Percentiles rank a stretch among this genome's conserved stretches.
Conservation (phyloP, 306 rosid species). For the Phaseolus lunatus region DNA sequence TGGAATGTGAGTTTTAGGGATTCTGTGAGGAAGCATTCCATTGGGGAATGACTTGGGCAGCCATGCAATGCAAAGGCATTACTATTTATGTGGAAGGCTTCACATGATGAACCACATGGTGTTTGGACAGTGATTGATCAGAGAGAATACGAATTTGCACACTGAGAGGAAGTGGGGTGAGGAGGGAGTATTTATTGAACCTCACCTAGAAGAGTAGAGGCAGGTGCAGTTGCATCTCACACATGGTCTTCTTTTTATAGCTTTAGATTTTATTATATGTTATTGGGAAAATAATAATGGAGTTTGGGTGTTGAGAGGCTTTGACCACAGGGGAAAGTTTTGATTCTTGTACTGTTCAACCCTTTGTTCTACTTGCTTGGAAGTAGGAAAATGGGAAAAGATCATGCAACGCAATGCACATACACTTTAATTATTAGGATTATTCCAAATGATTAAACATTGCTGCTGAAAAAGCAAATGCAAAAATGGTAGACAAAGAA, state of each 20-base stretch:
- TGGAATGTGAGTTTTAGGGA: slow-evolving; percentile 49
- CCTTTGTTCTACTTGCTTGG: slow-evolving; percentile 40
- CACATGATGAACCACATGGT: slow-evolving; percentile 65
- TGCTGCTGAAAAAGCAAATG: slow-evolving; percentile 32
- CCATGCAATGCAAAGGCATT: slow-evolving; percentile 57
- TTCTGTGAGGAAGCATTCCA: slow-evolving; percentile 37
- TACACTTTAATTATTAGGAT: slow-evolving; percentile 39
- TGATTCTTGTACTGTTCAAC: slow-evolving; percentile 44
- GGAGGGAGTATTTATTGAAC: slow-evolving; percentile 58
- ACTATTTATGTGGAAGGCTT: slow-evolving; percentile 54
- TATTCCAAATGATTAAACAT: slow-evolving; percentile 38
- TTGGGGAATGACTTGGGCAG: slow-evolving; percentile 51
- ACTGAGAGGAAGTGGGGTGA: slow-evolving; percentile 23
- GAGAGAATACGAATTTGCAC: slow-evolving; percentile 44
- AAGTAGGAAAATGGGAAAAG: slow-evolving; percentile 32
- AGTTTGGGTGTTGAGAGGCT: slow-evolving; percentile 46
- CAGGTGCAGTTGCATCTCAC: slow-evolving; percentile 49
- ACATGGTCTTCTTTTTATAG: slow-evolving; percentile 55
- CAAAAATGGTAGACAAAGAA: slow-evolving; percentile 21
- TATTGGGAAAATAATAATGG: slow-evolving; percentile 58
- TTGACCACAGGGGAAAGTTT: slow-evolving; percentile 53
- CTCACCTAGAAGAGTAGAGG: slow-evolving; percentile 49
- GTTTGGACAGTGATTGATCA: slow-evolving; percentile 50
- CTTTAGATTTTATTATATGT: slow-evolving; percentile 54
- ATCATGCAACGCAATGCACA: slow-evolving; percentile 31